Conservation (phyloP, 345 rosid genomes). For the Dipteronia sinensis region DNA sequence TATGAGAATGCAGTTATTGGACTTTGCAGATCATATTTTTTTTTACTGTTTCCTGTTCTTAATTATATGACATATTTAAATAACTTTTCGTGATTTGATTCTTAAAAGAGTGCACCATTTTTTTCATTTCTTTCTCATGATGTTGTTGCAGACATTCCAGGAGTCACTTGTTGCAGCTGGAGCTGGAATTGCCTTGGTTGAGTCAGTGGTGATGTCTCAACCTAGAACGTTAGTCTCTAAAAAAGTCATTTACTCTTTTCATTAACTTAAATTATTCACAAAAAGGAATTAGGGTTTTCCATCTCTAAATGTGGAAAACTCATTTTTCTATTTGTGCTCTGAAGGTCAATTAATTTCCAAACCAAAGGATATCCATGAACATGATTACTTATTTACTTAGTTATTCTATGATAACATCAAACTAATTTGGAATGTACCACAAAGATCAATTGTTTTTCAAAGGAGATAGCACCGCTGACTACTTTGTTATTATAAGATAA, state of each 20-base stretch:
- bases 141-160: conserved; percentile 72
- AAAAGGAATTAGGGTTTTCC: background rate
- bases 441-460: background rate
- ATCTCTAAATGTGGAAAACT: background rate
- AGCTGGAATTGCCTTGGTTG: conserved; percentile 86
- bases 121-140: conserved; percentile 13
- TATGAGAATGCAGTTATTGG: background rate
- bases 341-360: conserved; percentile 1
- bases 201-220: conserved; percentile 95
- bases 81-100: background rate
- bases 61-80: background rate
- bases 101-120: background rate
- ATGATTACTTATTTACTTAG: too few relatives aligned
- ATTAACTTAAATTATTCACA: conserved; percentile 1
- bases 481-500: background rate
- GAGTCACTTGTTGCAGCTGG: conserved; percentile 94
- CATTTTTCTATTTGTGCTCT: background rate
- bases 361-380: background rate
- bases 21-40: background rate
- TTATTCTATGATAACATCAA: background rate
- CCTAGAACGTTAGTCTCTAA: conserved; percentile 55
- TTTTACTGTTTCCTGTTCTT: background rate
- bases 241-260: conserved; percentile 7
- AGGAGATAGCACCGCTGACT: background rate
- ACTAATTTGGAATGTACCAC: background rate